These are phyloP conservation scores for Ceratocystis albifundus DNA, from an alignment of 2,329 filamentous ascomycete species.

Conservation along the genomic window DNA sequence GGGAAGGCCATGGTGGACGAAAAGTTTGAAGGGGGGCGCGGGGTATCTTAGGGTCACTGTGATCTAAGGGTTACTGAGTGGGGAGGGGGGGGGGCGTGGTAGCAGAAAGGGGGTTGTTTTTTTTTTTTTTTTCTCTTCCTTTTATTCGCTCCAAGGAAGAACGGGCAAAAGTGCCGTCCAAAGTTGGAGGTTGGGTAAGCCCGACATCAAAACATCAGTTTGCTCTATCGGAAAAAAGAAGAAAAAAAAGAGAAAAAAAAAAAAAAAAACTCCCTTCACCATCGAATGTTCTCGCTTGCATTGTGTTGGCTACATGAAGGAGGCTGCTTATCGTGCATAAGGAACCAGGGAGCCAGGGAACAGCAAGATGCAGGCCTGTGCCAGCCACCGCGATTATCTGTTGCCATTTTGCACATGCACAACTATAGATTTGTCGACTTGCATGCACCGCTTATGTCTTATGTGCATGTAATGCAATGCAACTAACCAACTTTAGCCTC, in stretches of 20 bases:
- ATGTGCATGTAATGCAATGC: neutral
- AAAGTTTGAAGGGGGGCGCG: too few relatives aligned
- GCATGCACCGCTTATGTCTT: neutral
- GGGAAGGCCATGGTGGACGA: too few relatives aligned
- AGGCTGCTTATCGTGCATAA: neutral
- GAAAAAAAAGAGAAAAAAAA: neutral
- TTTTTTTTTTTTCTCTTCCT: too few relatives aligned
- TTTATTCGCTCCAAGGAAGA: too few relatives aligned
- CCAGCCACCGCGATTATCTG: neutral
- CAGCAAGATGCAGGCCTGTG: neutral
- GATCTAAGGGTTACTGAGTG: too few relatives aligned
- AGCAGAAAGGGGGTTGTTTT: too few relatives aligned
- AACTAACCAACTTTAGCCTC: neutral
- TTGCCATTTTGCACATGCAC: neutral
- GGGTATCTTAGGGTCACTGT: too few relatives aligned
- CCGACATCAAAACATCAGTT: too few relatives aligned
- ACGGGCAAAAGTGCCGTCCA: too few relatives aligned
- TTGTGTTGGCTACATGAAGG: neutral
- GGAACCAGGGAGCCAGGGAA: neutral
- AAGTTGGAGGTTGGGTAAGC: too few relatives aligned
- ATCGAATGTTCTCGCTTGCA: neutral
- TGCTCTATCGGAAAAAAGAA: neutral
- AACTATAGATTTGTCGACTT: neutral
- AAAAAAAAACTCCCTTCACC: constrained; percentile 1
- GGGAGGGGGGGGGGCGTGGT: too few relatives aligned